Evolutionary conservation across 1,284 basidiomycete genomes (phyloP), one percentile per base, ranked within the genome.

Genomic region (Psilocybe mexicana): DNA sequence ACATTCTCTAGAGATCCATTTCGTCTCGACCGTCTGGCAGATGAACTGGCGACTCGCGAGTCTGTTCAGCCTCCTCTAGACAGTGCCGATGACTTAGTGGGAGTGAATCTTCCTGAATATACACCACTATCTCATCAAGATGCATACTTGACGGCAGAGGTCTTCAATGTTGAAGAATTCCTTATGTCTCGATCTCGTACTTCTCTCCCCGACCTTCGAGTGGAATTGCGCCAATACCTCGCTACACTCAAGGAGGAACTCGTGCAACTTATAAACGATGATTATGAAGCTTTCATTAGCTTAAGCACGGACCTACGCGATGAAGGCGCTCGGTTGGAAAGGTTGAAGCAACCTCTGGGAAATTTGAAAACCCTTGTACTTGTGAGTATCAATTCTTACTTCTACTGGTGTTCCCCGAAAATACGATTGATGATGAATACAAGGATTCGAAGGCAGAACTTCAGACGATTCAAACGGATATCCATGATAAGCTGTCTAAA

Each of bases 281-380:
- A 98, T 74, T 98, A 98, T 72, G 94, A 95, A 72, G 95, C 95
- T 45, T 98, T 98, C 72, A 97, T 99, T 64, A 94, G 92, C 64
- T 80, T 99, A 25, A 96, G 95, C 63, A 95, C 92, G 1, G 93
- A 95, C 64, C 71, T 97, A 62, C 81, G 87, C 60, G 93, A 90
- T 33, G 94, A 97, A 72, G 92, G 92, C 1, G 78, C 79, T 47
- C 79, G 92, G 60, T 70, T 96, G 65, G 80, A 84, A 61, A 77
- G 81, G 54, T 71, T 96, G 54, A 84, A 86, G 66, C 70, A 71
- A 36, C 94, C 94, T 1, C 69, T 96, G 48, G 74, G 68, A 8
- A 77, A 76, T 18, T 72, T 96, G n/a, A 85, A 84, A 61, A 69
- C 70, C 26, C 84, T 90, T 64, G 86, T 94, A 51, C 75, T 86